These are phyloP conservation scores for Schwanniomyces polymorphus DNA, from an alignment of 805 yeast genomes.

Conservation along the genomic window DNA sequence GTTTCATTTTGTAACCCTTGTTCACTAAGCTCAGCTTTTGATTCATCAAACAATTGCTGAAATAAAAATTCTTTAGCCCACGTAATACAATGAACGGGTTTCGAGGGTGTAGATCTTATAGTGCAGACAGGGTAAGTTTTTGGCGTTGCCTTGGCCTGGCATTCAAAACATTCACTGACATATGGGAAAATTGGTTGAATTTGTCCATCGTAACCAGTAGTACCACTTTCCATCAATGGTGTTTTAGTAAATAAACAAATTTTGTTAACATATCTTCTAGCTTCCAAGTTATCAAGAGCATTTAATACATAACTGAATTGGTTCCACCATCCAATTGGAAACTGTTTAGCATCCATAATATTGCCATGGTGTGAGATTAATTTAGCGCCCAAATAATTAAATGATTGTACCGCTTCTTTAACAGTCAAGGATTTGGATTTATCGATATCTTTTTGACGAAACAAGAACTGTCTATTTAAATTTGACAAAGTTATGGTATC, in stretches of 20 bases:
- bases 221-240: constrained; percentile 90
- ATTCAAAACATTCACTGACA: constrained; percentile 88
- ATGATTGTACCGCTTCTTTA: constrained; percentile 71
- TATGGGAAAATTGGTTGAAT: constrained; percentile 88
- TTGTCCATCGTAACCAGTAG: constrained; percentile 94
- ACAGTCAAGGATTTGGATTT: constrained; percentile 86
- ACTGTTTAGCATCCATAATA: constrained; percentile 72
- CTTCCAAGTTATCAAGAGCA: constrained; percentile 94
- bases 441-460: constrained; percentile 86
- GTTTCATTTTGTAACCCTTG: constrained; percentile 44
- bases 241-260: constrained; percentile 71
- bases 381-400: constrained; percentile 60
- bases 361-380: constrained; percentile 83
- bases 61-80: constrained; percentile 96
- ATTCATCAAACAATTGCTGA: constrained; percentile 71
- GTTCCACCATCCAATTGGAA: constrained; percentile 70
- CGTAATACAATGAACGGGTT: constrained; percentile 92
- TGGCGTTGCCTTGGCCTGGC: constrained; percentile 84
- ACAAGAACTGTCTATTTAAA: constrained; percentile 88
- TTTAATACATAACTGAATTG: constrained; percentile 82
- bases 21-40: constrained; percentile 15
- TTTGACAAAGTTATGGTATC: constrained; percentile 94
- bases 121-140: constrained; percentile 95
- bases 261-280: constrained; percentile 84
- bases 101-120: constrained; percentile 93